Evolutionary conservation across 495 filamentous ascomycete genomes (phyloP), one percentile per base, ranked within the genome.

Genomic region (Geoglossum glabrum): DNA sequence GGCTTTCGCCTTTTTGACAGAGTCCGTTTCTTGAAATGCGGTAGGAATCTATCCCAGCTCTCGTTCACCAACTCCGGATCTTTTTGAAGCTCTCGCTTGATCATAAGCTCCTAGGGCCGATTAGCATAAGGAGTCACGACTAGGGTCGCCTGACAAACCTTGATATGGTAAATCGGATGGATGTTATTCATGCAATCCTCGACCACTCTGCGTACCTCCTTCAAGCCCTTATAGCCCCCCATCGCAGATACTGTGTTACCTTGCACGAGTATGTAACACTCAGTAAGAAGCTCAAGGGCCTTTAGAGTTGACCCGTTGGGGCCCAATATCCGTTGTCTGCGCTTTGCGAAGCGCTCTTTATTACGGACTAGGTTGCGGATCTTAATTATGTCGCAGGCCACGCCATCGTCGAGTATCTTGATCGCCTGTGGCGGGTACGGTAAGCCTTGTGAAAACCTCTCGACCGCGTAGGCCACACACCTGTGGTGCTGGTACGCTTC

Each of bases 111-210:
- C 49, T 52, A 9, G 49, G 23, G 30, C 5, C 5, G 25, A 13
- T 74, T 1, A 57, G 19, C 33, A 54, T 34, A 60, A 10, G 7
- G 40, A 45, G 10, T 45, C 23, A 3, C 23, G 40, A 21, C 40
- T 21, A 19, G 40, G 40, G 10, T 3, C 5, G 40, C 26, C 3
- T 8, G 17, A 2, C 49, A 26, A 7, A 52, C 49, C 58, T 99
- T 99, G 73, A 99, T 90, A 65, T 90, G 80, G 70, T 93, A 94
- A 63, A 89, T 89, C 1, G 85, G 84, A 66, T 93, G 88, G 61
- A 95, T 81, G 67, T 99, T 99, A 34, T 80, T 79, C 93, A 99
- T 97, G 70, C 87, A 94, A 68, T 96, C 92, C 68, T 95, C 83
- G 5, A 99, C 78, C 8, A 97, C 82, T 19, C 87, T 75, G 54